Conservation (phyloP, 495 filamentous ascomycete genomes). For the Cercophora samala region DNA sequence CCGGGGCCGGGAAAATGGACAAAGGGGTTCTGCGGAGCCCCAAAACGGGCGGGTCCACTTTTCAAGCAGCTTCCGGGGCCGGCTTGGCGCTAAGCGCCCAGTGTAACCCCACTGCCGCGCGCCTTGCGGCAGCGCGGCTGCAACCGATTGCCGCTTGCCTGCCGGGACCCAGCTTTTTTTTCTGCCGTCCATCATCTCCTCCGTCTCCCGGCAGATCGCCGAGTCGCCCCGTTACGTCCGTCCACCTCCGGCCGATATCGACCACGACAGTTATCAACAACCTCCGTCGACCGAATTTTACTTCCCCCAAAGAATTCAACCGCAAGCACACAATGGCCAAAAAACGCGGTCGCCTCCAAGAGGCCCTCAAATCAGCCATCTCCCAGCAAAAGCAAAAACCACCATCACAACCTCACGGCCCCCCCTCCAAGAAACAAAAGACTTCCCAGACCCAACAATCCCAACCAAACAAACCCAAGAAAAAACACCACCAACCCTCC, state of each 20-base stretch:
- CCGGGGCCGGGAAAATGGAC: not conserved
- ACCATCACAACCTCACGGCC: constrained; percentile 14
- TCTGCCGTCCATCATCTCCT: constrained; percentile 14
- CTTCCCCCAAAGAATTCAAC: not conserved
- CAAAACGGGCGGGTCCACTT: constrained; percentile 10
- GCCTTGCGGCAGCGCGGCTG: constrained; percentile 23
- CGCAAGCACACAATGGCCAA: constrained; percentile 16
- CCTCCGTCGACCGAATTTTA: not conserved
- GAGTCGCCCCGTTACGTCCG: constrained; percentile 4
- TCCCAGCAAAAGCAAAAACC: constrained; percentile 22
- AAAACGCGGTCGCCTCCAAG: constrained; percentile 18
- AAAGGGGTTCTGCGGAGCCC: not conserved
- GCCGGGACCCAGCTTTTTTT: constrained; percentile 19
- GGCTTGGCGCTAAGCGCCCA: constrained; percentile 2
- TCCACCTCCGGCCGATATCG: constrained; percentile 2
- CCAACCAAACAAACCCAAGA: constrained; percentile 9
- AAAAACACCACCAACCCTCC: constrained; percentile 28
- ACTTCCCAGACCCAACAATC: constrained; percentile 2
- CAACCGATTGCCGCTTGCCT: constrained; percentile 10
- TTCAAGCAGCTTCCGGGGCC: constrained; percentile 6
- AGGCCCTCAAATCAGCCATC: constrained; percentile 26
- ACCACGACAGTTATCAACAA: not conserved
- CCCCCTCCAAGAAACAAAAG: constrained; percentile 22
- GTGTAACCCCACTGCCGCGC: not conserved
- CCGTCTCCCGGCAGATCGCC: constrained; percentile 9